Conservation (phyloP, 306 rosid genomes). For the Lithocarpus polystachyus region DNA sequence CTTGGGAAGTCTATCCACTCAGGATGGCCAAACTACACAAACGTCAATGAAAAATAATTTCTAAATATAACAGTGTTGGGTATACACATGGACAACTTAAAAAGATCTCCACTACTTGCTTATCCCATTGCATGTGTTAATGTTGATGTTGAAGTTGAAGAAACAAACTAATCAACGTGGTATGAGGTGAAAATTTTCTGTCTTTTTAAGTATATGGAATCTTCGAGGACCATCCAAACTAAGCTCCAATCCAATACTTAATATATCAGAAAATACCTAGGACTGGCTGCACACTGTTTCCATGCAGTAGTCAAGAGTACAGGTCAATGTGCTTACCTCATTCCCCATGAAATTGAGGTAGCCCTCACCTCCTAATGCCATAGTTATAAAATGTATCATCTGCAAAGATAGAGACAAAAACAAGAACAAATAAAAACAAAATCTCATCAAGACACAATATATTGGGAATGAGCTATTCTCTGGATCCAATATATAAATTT, state of each 20-base stretch:
- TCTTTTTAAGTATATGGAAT: background rate
- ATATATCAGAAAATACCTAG: constrained; percentile 4
- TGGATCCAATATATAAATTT: constrained; percentile 5
- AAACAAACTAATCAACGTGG: background rate
- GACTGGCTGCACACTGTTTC: background rate
- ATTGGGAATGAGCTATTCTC: constrained; percentile 10
- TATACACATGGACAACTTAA: constrained; percentile 9
- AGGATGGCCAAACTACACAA: constrained; percentile 89
- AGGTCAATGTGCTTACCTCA: constrained; percentile 59
- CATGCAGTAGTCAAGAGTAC: constrained; percentile 22
- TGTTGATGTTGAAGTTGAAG: background rate
- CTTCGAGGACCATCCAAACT: background rate
- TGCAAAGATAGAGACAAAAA: constrained; percentile 34
- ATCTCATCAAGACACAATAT: background rate
- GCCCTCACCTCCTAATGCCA: constrained; percentile 98
- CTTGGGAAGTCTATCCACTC: constrained; percentile 99
- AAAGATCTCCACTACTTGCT: background rate
- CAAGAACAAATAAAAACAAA: constrained; percentile 17
- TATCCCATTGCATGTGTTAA: background rate
- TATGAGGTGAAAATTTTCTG: background rate
- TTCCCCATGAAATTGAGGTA: constrained; percentile 99
- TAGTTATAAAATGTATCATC: constrained; percentile 95
- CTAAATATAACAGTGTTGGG: constrained; percentile 9
- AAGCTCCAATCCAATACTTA: background rate
- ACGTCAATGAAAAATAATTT: constrained; percentile 6